A percentile compares a stretch with the other conserved stretches of the same genome.
phyloP scores from a whole-genome alignment of 805 yeast species.

The Candida alai region DNA sequence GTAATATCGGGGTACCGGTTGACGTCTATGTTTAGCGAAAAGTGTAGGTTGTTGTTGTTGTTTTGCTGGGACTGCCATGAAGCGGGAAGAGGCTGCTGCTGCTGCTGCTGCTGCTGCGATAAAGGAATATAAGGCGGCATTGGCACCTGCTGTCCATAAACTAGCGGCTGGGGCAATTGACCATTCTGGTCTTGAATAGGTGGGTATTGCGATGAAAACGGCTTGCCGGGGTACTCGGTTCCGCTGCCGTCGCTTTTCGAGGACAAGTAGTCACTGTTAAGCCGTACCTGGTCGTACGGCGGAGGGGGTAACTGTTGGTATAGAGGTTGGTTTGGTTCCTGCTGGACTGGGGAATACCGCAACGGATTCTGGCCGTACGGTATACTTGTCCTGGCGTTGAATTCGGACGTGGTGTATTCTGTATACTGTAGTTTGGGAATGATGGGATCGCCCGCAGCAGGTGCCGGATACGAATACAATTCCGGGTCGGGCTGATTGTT shows the following conservation, averaged over 20 bases:
- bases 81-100: constrained; percentile 1
- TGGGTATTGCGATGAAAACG: constrained; percentile 1
- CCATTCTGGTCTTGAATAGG: not conserved
- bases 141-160: constrained; percentile 2
- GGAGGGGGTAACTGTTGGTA: constrained; percentile 3
- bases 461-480: too few species aligned
- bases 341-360: too few species aligned
- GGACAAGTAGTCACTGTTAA: not conserved
- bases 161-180: constrained; percentile 1
- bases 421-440: too few species aligned
- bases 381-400: too few species aligned
- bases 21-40: constrained; percentile 6
- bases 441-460: too few species aligned
- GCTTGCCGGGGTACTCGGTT: not conserved
- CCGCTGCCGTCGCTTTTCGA: not conserved
- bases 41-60: not conserved
- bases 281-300: not conserved
- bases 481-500: too few species aligned
- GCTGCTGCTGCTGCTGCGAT: constrained; percentile 5
- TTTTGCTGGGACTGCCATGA: not conserved
- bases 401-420: too few species aligned
- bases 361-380: too few species aligned
- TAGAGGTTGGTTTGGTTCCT: not conserved
- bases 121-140: not conserved
- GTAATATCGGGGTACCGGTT: constrained; percentile 36